Conservation (phyloP, 257 asterid genomes). For the Capsicum baccatum region DNA sequence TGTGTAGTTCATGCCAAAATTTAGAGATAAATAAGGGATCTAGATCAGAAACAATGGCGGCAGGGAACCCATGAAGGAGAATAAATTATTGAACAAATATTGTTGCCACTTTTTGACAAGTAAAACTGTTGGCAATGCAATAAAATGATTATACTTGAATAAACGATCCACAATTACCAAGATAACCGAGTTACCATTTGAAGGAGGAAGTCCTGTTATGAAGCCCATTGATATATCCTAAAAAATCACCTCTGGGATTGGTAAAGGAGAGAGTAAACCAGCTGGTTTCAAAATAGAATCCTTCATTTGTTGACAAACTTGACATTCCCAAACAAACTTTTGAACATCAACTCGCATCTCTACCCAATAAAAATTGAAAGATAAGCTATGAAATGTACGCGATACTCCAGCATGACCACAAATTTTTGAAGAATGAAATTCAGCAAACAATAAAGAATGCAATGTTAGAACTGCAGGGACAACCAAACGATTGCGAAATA, state of each 20-base stretch:
- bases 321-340: background rate
- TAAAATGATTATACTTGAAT: background rate
- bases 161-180: background rate
- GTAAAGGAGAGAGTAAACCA: background rate
- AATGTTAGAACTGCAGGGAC: background rate
- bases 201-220: background rate
- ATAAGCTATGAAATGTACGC: background rate
- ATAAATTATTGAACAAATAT: background rate
- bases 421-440: background rate
- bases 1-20: background rate
- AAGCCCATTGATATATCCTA: background rate
- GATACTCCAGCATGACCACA: background rate
- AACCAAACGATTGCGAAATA: background rate
- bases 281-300: background rate
- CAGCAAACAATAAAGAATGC: background rate
- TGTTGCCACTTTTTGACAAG: background rate
- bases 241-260: background rate
- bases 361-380: background rate
- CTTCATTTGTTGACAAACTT: background rate
- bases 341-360: background rate
- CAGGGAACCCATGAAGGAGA: background rate
- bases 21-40: background rate
- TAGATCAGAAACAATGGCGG: background rate
- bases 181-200: background rate
- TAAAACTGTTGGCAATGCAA: background rate